Conservation (phyloP, 2,329 filamentous ascomycete species). For the Ceratocystis cubensis region DNA sequence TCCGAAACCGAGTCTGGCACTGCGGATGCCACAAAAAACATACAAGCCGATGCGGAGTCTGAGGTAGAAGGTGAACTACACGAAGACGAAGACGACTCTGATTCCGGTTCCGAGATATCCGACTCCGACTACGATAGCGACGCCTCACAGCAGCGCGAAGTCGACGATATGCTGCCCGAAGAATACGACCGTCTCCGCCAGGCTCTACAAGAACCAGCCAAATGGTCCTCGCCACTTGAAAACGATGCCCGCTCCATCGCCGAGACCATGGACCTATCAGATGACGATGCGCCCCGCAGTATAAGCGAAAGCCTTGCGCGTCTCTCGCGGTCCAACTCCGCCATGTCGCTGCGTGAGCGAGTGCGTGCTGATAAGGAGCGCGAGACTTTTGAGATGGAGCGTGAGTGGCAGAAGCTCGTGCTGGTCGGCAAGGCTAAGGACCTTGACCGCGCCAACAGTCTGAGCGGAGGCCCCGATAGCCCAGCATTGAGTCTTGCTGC, state of each 20-base stretch:
- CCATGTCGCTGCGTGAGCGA: slow-evolving; percentile 15
- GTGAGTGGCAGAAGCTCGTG: slow-evolving; percentile 19
- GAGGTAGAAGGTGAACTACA: background rate
- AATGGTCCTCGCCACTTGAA: slow-evolving; percentile 5
- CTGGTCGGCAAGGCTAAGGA: slow-evolving; percentile 13
- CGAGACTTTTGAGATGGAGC: slow-evolving; percentile 22
- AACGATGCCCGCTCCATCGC: slow-evolving; percentile 18
- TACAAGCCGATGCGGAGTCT: background rate
- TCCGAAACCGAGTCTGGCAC: background rate
- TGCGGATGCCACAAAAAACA: background rate
- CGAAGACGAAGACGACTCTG: background rate
- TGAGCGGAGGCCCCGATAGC: slow-evolving; percentile 5
- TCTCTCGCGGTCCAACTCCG: slow-evolving; percentile 10
- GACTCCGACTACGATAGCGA: slow-evolving; percentile 13
- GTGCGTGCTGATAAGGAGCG: slow-evolving; percentile 22
- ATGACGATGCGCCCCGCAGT: slow-evolving; percentile 18
- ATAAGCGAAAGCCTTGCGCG: slow-evolving; percentile 17
- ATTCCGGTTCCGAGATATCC: background rate
- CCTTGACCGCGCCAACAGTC: background rate
- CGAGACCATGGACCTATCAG: slow-evolving; percentile 19
- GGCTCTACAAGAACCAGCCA: slow-evolving; percentile 20
- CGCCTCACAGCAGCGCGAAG: slow-evolving; percentile 12
- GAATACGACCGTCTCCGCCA: slow-evolving; percentile 22
- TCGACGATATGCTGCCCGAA: slow-evolving; percentile 14
- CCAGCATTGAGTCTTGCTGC: background rate